These are phyloP conservation scores for Ophiostoma novo-ulmi DNA, from an alignment of 2,329 filamentous ascomycete species.

Conservation along the genomic window DNA sequence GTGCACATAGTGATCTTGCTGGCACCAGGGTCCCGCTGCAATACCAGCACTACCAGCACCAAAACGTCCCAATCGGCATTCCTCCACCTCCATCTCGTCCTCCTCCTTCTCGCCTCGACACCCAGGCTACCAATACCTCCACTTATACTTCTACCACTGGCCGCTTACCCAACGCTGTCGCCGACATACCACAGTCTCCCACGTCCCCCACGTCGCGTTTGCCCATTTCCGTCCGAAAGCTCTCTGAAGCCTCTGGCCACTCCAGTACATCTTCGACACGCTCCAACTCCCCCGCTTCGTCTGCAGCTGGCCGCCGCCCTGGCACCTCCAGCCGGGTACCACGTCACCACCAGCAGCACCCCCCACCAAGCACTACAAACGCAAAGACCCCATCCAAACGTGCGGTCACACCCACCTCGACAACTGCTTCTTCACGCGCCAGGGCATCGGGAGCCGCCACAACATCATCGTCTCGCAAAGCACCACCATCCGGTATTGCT, in stretches of 20 bases:
- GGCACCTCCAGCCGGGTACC: constrained; percentile 27
- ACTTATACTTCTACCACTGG: neutral
- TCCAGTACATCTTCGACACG: constrained; percentile 50
- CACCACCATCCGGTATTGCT: constrained; percentile 38
- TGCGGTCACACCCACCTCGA: constrained; percentile 29
- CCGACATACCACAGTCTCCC: constrained; percentile 27
- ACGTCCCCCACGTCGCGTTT: constrained; percentile 36
- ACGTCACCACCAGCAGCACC: constrained; percentile 39
- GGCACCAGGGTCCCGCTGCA: constrained; percentile 21
- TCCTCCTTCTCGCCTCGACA: constrained; percentile 17
- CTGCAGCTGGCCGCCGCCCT: constrained; percentile 36
- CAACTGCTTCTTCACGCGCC: constrained; percentile 30
- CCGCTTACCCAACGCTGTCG: constrained; percentile 3
- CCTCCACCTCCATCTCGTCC: constrained; percentile 16
- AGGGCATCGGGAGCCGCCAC: constrained; percentile 36
- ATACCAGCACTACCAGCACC: constrained; percentile 15
- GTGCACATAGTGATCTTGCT: constrained; percentile 59
- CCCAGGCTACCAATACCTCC: neutral
- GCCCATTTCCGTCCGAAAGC: constrained; percentile 38
- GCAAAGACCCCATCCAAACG: constrained; percentile 40
- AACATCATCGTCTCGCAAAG: constrained; percentile 34
- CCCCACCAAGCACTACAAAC: constrained; percentile 35
- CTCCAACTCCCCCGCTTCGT: constrained; percentile 51
- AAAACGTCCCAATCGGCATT: neutral
- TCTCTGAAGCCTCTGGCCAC: constrained; percentile 42